phyloP scores from a whole-genome alignment of 495 filamentous ascomycete species.

The Niebla homalea region DNA sequence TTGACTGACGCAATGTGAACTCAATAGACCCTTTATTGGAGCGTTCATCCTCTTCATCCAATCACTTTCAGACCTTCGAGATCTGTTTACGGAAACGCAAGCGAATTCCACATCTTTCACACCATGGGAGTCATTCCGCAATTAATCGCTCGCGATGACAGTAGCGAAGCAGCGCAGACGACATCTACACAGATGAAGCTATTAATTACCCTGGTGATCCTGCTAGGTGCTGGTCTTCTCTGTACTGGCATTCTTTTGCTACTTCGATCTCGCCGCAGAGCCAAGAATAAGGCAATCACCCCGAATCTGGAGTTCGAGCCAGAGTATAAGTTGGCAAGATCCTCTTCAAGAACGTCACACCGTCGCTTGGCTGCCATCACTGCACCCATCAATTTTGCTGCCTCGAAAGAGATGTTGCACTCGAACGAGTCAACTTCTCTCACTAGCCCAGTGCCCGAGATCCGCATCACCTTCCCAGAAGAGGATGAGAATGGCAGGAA shows the following conservation, averaged over 20 bases:
- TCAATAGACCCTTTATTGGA: not conserved
- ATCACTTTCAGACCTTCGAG: not conserved
- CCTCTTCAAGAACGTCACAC: slow-evolving; percentile 30
- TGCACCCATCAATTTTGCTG: slow-evolving; percentile 56
- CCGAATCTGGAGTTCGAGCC: slow-evolving; percentile 43
- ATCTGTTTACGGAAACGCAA: not conserved
- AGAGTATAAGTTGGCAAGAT: slow-evolving; percentile 29
- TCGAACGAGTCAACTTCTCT: slow-evolving; percentile 63
- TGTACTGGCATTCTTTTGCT: slow-evolving; percentile 38
- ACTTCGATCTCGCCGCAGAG: slow-evolving; percentile 51
- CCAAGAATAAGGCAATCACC: slow-evolving; percentile 25
- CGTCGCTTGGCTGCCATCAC: slow-evolving; percentile 58
- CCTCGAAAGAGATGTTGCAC: slow-evolving; percentile 55
- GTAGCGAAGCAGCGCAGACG: slow-evolving; percentile 29
- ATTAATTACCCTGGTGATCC: slow-evolving; percentile 63
- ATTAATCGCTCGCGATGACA: slow-evolving; percentile 39
- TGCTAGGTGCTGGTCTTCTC: slow-evolving; percentile 52
- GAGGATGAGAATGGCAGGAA: slow-evolving; percentile 82
- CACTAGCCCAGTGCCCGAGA: slow-evolving; percentile 80
- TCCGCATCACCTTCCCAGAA: slow-evolving; percentile 96
- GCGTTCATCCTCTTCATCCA: not conserved
- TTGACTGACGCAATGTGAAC: too few relatives aligned
- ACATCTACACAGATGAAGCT: slow-evolving; percentile 53
- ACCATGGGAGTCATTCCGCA: slow-evolving; percentile 14
- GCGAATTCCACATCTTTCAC: not conserved